Percentiles rank a stretch among this genome's conserved stretches.
These are phyloP conservation scores for Exophiala sideris DNA, from an alignment of 2,329 filamentous ascomycete genomes.

Conservation along the genomic window DNA sequence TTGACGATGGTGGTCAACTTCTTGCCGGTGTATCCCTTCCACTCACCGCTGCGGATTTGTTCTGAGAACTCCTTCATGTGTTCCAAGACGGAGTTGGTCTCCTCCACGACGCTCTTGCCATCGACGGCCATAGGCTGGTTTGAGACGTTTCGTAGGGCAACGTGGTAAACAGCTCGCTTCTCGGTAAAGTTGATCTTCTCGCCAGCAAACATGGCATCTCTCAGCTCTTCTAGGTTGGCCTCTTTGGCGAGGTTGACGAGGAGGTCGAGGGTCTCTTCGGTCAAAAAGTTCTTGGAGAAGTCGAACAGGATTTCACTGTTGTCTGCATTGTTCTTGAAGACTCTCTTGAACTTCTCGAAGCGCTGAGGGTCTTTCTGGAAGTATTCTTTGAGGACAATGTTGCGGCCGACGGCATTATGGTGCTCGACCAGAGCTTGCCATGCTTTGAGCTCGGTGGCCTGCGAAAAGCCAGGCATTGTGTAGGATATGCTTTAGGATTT, in stretches of 20 bases:
- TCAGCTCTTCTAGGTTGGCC: constrained; percentile 85
- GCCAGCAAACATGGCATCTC: constrained; percentile 95
- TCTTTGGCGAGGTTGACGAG: constrained; percentile 88
- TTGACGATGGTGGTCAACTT: constrained; percentile 96
- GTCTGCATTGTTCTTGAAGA: constrained; percentile 75
- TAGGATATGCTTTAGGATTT: constrained; percentile 20
- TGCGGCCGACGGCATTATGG: constrained; percentile 79
- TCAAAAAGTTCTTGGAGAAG: constrained; percentile 98
- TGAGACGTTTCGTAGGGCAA: constrained; percentile 84
- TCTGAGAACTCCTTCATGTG: constrained; percentile 99
- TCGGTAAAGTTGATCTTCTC: constrained; percentile 99
- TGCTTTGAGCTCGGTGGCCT: constrained; percentile 78
- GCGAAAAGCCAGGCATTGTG: constrained; percentile 63
- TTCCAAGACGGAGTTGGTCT: constrained; percentile 82
- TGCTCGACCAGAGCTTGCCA: constrained; percentile 92
- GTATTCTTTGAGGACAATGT: constrained; percentile 88
- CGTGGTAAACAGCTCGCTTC: constrained; percentile 91
- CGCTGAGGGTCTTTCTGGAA: constrained; percentile 85
- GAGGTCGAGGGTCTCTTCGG: constrained; percentile 82
- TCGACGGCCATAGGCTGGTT: constrained; percentile 81
- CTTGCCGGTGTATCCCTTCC: constrained; percentile 98
- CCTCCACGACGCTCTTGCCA: constrained; percentile 89
- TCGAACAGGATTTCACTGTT: constrained; percentile 89
- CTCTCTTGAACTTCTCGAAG: constrained; percentile 85
- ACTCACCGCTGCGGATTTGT: constrained; percentile 87